These are phyloP conservation scores for Benincasa hispida DNA, from an alignment of 306 rosid genomes.

Conservation along the genomic window DNA sequence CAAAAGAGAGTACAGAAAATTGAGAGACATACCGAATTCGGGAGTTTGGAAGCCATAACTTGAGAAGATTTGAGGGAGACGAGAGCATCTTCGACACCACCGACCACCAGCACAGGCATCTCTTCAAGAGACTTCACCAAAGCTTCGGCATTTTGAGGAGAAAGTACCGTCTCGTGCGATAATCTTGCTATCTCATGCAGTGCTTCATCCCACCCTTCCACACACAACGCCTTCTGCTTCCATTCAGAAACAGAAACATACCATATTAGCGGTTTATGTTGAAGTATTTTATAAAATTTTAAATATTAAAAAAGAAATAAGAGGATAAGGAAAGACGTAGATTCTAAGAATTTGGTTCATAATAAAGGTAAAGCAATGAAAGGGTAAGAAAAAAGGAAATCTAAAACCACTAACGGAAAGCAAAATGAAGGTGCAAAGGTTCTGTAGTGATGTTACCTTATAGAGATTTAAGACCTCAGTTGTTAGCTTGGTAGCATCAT, in stretches of 20 bases:
- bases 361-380: background rate
- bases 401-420: background rate
- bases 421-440: background rate
- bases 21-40: conserved; percentile 50
- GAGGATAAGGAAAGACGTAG: too few species aligned
- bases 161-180: conserved; percentile 56
- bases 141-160: conserved; percentile 48
- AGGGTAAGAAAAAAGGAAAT: background rate
- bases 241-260: background rate
- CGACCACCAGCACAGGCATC: conserved; percentile 61
- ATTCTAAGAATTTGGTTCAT: too few species aligned
- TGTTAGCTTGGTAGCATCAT: conserved; percentile 64
- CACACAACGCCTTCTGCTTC: conserved; percentile 64
- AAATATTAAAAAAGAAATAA: too few species aligned
- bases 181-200: conserved; percentile 90
- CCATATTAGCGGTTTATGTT: background rate
- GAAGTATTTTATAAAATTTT: too few species aligned
- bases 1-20: background rate
- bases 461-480: conserved; percentile 58
- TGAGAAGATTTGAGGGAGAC: conserved; percentile 68
- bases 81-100: conserved; percentile 70
- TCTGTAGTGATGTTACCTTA: conserved; percentile 36
- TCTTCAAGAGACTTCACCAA: conserved; percentile 53
- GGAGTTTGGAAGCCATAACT: conserved; percentile 74
- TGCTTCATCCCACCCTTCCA: conserved; percentile 93